phyloP scores from a whole-genome alignment of 1,284 basidiomycete genomes.

The Papiliotrema fonsecae region DNA sequence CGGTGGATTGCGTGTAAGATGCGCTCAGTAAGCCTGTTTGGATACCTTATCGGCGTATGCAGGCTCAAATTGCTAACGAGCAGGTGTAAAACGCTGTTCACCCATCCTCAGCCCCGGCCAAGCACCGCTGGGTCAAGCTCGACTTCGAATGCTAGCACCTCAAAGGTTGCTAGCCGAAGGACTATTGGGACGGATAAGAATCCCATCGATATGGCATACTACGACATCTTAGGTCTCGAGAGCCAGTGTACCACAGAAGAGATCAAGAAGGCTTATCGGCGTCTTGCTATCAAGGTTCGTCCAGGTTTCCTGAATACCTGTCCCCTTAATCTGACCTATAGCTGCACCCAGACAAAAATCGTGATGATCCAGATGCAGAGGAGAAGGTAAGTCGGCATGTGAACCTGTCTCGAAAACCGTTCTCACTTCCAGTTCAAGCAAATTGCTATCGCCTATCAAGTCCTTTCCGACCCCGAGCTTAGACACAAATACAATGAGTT shows the following conservation, averaged over 20 bases:
- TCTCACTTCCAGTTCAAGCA: conserved; percentile 60
- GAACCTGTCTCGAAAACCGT: background rate
- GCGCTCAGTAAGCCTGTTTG: conserved; percentile 55
- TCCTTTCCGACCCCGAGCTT: conserved; percentile 77
- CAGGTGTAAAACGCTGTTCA: conserved; percentile 30
- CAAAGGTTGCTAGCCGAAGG: conserved; percentile 54
- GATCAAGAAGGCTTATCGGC: conserved; percentile 93
- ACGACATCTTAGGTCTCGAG: conserved; percentile 52
- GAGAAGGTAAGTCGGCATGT: conserved; percentile 59
- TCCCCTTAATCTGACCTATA: no score
- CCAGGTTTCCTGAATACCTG: background rate
- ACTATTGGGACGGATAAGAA: conserved; percentile 74
- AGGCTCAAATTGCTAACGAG: no score
- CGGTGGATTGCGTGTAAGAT: conserved; percentile 64
- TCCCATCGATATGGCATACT: conserved; percentile 83
- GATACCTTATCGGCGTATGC: conserved; percentile 52
- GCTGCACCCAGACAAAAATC: conserved; percentile 64
- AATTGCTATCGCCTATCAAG: conserved; percentile 77
- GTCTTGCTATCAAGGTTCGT: conserved; percentile 81
- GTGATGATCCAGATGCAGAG: conserved; percentile 83
- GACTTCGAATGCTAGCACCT: conserved; percentile 8
- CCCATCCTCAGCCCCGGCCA: conserved; percentile 39
- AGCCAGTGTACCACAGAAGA: conserved; percentile 43
- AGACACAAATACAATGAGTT: conserved; percentile 90
- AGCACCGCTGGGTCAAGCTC: conserved; percentile 8